These are phyloP conservation scores for Selenicereus undatus DNA, from an alignment of 148 eudicot genomes.

Conservation along the genomic window DNA sequence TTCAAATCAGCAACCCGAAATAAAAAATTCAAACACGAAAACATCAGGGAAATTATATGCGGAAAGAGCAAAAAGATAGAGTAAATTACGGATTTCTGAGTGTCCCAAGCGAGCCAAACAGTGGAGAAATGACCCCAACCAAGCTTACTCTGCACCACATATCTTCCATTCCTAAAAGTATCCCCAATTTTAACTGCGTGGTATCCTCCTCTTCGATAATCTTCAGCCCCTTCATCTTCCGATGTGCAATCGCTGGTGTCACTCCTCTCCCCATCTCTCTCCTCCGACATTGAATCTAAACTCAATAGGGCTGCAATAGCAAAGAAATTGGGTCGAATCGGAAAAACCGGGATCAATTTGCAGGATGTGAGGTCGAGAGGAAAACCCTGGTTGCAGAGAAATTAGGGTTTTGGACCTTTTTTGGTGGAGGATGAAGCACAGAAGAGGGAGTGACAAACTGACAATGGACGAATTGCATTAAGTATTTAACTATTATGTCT, in stretches of 20 bases:
- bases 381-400: conserved; percentile 2
- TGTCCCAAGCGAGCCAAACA: conserved; percentile 91
- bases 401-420: conserved; percentile 28
- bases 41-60: neutral
- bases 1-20: neutral
- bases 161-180: conserved; percentile 56
- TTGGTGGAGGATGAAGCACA: neutral
- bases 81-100: conserved; percentile 47
- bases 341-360: neutral
- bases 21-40: neutral
- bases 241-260: conserved; percentile 38
- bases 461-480: too few relatives aligned
- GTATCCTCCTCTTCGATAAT: conserved; percentile 59
- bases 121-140: conserved; percentile 97
- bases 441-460: too few relatives aligned
- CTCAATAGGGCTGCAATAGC: neutral
- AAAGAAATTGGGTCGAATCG: neutral
- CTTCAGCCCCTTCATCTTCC: conserved; percentile 49
- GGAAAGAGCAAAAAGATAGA: neutral
- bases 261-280: conserved; percentile 21
- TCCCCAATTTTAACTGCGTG: conserved; percentile 69
- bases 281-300: conserved; percentile 19
- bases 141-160: conserved; percentile 73
- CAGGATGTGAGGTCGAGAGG: neutral
- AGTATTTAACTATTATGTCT: too few relatives aligned